Percentiles rank a stretch among this genome's conserved stretches.
These are phyloP conservation scores for Geotrichum carabidarum DNA, from an alignment of 1,139 yeast species.

Conservation along the genomic window DNA sequence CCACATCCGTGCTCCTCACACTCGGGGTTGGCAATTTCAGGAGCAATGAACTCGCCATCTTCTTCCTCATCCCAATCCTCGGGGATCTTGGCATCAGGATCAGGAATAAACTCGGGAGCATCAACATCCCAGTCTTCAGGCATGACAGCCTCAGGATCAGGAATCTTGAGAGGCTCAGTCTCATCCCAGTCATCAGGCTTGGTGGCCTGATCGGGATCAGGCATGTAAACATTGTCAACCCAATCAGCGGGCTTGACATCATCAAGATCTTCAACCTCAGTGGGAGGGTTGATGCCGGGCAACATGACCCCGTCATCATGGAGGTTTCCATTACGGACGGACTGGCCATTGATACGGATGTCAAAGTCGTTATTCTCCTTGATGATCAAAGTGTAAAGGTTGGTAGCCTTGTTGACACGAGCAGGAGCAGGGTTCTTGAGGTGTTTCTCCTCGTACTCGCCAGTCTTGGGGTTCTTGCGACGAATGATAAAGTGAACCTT, in stretches of 20 bases:
- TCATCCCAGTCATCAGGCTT: slow-evolving; percentile 87
- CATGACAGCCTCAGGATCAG: slow-evolving; percentile 59
- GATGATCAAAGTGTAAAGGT: slow-evolving; percentile 71
- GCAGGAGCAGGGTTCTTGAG: slow-evolving; percentile 62
- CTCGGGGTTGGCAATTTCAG: slow-evolving; percentile 65
- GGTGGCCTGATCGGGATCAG: slow-evolving; percentile 56
- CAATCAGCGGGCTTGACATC: slow-evolving; percentile 72
- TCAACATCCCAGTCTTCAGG: slow-evolving; percentile 81
- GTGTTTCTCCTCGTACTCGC: slow-evolving; percentile 62
- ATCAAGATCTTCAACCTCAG: slow-evolving; percentile 52
- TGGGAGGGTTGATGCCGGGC: slow-evolving; percentile 64
- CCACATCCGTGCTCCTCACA: slow-evolving; percentile 77
- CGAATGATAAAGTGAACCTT: slow-evolving; percentile 71
- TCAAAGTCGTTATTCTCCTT: slow-evolving; percentile 63
- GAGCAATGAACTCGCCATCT: slow-evolving; percentile 80
- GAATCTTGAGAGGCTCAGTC: slow-evolving; percentile 52
- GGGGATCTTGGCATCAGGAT: slow-evolving; percentile 62
- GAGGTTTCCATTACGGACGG: slow-evolving; percentile 63
- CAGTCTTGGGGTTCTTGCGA: slow-evolving; percentile 53
- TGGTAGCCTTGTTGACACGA: slow-evolving; percentile 49
- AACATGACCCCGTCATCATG: slow-evolving; percentile 49
- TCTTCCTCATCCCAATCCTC: slow-evolving; percentile 82
- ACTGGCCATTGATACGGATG: slow-evolving; percentile 75
- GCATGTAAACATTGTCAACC: slow-evolving; percentile 64
- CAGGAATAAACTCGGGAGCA: slow-evolving; percentile 52